These are phyloP conservation scores for Austroboletus niveus DNA, from an alignment of 1,284 basidiomycete genomes.

Conservation along the genomic window DNA sequence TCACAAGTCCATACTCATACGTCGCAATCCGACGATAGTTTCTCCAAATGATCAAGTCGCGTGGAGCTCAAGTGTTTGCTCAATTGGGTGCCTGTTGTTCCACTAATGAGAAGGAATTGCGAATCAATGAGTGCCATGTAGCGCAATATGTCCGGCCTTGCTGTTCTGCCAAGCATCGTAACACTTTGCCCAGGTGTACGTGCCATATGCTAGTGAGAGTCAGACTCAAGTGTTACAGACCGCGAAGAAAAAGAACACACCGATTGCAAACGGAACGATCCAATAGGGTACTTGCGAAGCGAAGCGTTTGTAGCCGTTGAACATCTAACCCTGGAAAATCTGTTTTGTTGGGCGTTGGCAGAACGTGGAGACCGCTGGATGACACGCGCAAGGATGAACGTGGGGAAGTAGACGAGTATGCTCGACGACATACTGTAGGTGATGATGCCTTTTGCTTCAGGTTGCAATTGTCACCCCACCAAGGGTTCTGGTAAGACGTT, in stretches of 20 bases:
- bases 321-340: constrained; percentile 73
- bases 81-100: constrained; percentile 14
- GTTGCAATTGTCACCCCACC: constrained; percentile 86
- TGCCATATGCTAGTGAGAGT: constrained; percentile 64
- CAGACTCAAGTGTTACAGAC: background rate
- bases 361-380: constrained; percentile 77
- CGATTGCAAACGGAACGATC: constrained; percentile 72
- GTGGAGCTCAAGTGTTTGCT: background rate
- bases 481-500: constrained; percentile 63
- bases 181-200: constrained; percentile 81
- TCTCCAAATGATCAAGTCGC: background rate
- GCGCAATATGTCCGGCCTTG: constrained; percentile 76
- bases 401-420: background rate
- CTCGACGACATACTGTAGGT: constrained; percentile 68
- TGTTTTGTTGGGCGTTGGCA: constrained; percentile 73
- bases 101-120: constrained; percentile 13
- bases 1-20: background rate
- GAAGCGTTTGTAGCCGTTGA: constrained; percentile 85
- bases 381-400: background rate
- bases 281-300: constrained; percentile 79
- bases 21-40: constrained; percentile 3
- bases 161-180: constrained; percentile 73
- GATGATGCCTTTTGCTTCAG: constrained; percentile 73
- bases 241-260: constrained; percentile 46
- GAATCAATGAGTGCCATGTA: constrained; percentile 30